Percentiles rank a stretch among this genome's conserved stretches.
phyloP scores from a whole-genome alignment of 1,284 basidiomycete genomes.

The Ustilago hordei region DNA sequence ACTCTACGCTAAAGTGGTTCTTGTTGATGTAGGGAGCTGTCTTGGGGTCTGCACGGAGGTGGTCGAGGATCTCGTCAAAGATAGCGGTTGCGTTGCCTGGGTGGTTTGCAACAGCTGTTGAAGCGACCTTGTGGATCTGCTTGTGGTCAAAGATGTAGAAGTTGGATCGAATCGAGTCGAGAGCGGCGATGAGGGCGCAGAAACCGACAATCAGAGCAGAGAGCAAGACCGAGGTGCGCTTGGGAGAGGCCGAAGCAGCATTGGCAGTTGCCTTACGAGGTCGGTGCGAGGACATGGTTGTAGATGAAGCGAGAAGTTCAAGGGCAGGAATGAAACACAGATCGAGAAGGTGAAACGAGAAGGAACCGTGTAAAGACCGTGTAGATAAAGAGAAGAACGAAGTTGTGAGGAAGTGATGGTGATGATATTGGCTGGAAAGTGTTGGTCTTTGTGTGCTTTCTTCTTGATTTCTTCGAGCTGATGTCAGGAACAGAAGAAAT shows the following conservation, averaged over 20 bases:
- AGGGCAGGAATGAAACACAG: not conserved
- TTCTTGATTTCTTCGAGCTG: constrained; percentile 2
- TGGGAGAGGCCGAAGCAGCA: constrained; percentile 11
- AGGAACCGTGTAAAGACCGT: constrained; percentile 30
- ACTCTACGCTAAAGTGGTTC: constrained; percentile 64
- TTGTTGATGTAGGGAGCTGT: constrained; percentile 60
- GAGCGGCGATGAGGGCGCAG: constrained; percentile 31
- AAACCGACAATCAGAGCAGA: constrained; percentile 38
- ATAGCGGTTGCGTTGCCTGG: constrained; percentile 61
- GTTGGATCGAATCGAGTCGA: constrained; percentile 43
- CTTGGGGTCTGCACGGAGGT: constrained; percentile 59
- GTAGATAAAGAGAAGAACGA: not conserved
- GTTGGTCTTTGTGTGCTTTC: constrained; percentile 9
- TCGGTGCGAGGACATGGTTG: constrained; percentile 35
- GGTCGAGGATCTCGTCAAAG: constrained; percentile 62
- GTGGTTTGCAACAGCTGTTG: constrained; percentile 50
- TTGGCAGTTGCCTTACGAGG: constrained; percentile 28
- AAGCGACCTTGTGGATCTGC: constrained; percentile 55
- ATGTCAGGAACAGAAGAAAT: not conserved
- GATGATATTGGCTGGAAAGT: constrained; percentile 1
- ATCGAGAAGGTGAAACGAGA: not conserved
- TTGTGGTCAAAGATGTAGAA: constrained; percentile 67
- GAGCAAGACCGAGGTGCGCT: constrained; percentile 31
- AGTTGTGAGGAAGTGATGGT: not conserved
- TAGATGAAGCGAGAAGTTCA: not conserved